Base-by-base conservation (phyloP, 768 basidiomycete species). In the Leucocoprinus sp. region DNA sequence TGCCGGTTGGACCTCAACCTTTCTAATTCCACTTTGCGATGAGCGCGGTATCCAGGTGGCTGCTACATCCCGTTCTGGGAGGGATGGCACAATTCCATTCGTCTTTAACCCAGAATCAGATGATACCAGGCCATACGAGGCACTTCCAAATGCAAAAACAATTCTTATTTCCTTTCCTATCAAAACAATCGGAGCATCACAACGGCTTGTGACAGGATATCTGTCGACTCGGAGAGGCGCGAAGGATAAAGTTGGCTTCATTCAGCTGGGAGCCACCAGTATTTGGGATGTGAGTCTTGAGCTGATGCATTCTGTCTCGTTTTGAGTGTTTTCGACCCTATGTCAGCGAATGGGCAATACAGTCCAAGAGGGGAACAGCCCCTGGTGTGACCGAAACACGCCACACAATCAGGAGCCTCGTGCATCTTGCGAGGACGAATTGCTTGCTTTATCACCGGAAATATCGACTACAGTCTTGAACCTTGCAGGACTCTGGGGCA, bases 401-500 rank as follows among this genome's bases (percentile, higher is more conserved):
- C 65, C 69, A 1, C 66, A 70, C 54, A 58, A 61, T 24, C 50
- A 53, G 4, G 74, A 71, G 28, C 61, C 67, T 1, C 66, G 81
- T 5, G 72, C 73, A 8, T 59, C 54, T 17, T 74, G 76, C 1
- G 82, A 83, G 50, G 62, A 64, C 6, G 80, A 81, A 60, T 64
- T 82, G 9, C 65, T 82, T 8, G 57, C 61, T 0, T 55, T 79
- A 12, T 65, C 68, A 4, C 58, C 64, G 0, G 42, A 52, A 0
- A 53, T 59, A n/a, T 63, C 60, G 1, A 73, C 76, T 1, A 75
- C 75, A 1, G 76, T 84, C 1, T 64, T 84, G 26, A 74, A 82
- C 52, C 73, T 84, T 21, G 62, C 70, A 6, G 82, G 81, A 0
- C 63, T 84, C 6, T 83, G 78, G 77, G 81, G 82, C 17, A 78